phyloP scores from a whole-genome alignment of 2,329 filamentous ascomycete species.

The Cercospora citrullina region DNA sequence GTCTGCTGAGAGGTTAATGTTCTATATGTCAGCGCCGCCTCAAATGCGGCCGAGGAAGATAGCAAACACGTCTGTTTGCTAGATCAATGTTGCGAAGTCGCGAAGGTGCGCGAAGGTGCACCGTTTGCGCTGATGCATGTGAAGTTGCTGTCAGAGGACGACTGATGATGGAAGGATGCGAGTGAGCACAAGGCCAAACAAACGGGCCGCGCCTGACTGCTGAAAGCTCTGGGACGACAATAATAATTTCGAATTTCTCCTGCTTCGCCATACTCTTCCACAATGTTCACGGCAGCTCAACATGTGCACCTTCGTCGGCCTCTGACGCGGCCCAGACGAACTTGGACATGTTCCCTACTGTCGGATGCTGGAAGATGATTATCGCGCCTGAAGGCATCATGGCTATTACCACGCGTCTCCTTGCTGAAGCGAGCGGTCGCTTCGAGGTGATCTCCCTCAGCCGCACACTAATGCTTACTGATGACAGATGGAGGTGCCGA shows the following conservation, averaged over 20 bases:
- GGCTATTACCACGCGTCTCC: neutral
- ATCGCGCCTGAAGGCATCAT: neutral
- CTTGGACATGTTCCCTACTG: neutral
- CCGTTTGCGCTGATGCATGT: neutral
- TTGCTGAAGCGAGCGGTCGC: slow-evolving; percentile 4
- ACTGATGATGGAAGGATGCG: neutral
- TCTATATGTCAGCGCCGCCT: slow-evolving; percentile 9
- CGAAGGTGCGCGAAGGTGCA: neutral
- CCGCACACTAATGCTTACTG: slow-evolving; percentile 7
- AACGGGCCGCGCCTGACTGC: neutral
- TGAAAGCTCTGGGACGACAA: neutral
- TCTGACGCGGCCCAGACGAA: neutral
- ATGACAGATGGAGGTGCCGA: neutral
- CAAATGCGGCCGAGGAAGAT: slow-evolving; percentile 1
- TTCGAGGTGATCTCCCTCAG: slow-evolving; percentile 7
- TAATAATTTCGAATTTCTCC: neutral
- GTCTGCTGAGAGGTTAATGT: slow-evolving; percentile 7
- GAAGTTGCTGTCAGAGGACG: neutral
- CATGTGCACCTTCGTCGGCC: neutral
- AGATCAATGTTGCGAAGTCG: slow-evolving; percentile 2
- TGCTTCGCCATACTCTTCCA: neutral
- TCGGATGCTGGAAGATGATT: neutral
- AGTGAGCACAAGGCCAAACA: neutral
- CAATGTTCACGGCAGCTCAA: neutral
- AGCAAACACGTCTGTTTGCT: slow-evolving; percentile 9